phyloP scores from a whole-genome alignment of 2,329 filamentous ascomycete genomes.

The Ophiostoma sp. region DNA sequence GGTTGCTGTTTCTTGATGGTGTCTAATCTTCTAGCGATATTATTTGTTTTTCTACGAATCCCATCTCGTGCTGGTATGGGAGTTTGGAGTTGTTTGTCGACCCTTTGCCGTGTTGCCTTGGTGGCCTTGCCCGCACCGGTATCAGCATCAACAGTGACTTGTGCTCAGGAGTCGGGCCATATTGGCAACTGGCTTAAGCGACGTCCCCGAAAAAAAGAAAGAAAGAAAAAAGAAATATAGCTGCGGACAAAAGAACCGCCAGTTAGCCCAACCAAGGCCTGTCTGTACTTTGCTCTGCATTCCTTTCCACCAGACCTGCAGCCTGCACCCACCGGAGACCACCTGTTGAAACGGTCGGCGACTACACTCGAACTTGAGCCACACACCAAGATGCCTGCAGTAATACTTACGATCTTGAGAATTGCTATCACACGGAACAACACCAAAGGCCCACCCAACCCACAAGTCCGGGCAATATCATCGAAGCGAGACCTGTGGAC shows the following conservation, averaged over 20 bases:
- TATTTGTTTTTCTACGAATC: background rate
- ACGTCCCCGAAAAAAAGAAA: background rate
- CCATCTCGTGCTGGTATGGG: background rate
- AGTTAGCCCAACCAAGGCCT: background rate
- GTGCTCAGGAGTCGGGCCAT: background rate
- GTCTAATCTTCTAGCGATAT: background rate
- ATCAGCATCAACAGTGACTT: background rate
- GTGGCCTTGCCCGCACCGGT: too few relatives aligned
- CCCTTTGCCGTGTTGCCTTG: background rate
- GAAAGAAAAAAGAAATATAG: background rate
- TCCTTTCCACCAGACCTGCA: background rate
- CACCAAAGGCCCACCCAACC: background rate
- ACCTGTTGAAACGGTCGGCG: background rate
- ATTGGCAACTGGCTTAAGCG: background rate
- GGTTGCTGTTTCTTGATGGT: background rate
- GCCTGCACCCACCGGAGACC: background rate
- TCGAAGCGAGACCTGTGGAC: background rate
- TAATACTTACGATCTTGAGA: too few relatives aligned
- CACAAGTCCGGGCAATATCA: background rate
- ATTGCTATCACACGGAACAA: slow-evolving; percentile 1
- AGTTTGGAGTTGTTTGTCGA: background rate
- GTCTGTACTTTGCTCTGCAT: background rate
- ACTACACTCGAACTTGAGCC: background rate
- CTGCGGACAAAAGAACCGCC: background rate
- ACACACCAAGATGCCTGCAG: background rate